Conservation (phyloP, 495 filamentous ascomycete species). For the Neurospora cerealis region DNA sequence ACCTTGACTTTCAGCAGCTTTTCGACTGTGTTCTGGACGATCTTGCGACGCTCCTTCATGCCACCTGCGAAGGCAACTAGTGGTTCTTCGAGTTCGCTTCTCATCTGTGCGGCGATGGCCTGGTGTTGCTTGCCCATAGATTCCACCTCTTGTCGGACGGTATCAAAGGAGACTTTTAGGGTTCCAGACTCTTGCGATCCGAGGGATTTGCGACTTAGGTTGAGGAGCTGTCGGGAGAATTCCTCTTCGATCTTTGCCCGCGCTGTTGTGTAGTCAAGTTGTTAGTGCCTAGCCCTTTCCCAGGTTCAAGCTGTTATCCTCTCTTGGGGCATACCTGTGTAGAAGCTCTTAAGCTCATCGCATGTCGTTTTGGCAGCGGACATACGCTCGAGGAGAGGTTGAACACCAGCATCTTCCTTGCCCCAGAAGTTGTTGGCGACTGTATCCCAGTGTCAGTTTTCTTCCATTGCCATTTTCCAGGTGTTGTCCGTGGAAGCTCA, state of each 20-base stretch:
- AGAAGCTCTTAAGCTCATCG: conserved; percentile 90
- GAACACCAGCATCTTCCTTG: conserved; percentile 93
- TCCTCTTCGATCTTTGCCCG: conserved; percentile 94
- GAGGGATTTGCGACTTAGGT: conserved; percentile 77
- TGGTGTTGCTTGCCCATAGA: conserved; percentile 89
- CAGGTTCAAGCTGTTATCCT: not conserved
- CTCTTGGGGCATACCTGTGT: conserved; percentile 50
- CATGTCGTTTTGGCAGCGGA: conserved; percentile 89
- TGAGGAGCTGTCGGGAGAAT: conserved; percentile 83
- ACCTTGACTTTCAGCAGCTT: conserved; percentile 87
- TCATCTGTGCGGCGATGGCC: conserved; percentile 86
- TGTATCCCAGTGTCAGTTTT: conserved; percentile 18
- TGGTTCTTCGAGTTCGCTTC: conserved; percentile 92
- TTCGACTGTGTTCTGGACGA: conserved; percentile 86
- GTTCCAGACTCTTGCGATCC: conserved; percentile 85
- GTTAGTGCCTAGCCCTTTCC: not conserved
- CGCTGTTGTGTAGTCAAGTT: conserved; percentile 39
- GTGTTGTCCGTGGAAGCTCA: conserved; percentile 5
- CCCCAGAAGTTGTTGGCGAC: conserved; percentile 99
- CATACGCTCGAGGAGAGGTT: conserved; percentile 91
- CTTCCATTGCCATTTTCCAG: not conserved
- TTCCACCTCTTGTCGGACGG: conserved; percentile 84
- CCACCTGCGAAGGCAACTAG: conserved; percentile 83
- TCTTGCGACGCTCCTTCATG: conserved; percentile 91
- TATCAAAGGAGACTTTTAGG: conserved; percentile 72